Evolutionary conservation across 2,329 filamentous ascomycete species (phyloP).

Genomic region (Cladosporium sp.): DNA sequence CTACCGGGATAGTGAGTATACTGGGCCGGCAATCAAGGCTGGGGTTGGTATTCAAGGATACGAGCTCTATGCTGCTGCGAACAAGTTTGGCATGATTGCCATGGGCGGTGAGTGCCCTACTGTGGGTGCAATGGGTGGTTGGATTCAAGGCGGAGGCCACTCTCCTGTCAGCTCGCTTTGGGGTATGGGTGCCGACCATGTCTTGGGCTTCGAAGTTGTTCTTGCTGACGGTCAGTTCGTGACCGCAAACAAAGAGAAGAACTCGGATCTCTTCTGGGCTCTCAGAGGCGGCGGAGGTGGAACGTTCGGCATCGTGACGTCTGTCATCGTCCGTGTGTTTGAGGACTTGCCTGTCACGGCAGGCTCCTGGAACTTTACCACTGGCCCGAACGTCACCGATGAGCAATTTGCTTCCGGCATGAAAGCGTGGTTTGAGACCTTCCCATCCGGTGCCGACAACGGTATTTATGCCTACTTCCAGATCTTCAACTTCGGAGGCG

Average conservation of each 20-base stretch:
- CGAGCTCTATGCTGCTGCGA: slow-evolving; percentile 12
- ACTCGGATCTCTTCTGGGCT: slow-evolving; percentile 26
- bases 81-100: neutral
- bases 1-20: slow-evolving; percentile 12
- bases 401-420: slow-evolving; percentile 22
- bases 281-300: slow-evolving; percentile 33
- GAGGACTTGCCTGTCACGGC: slow-evolving; percentile 14
- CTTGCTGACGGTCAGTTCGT: neutral
- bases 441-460: slow-evolving; percentile 16
- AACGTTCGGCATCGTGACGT: slow-evolving; percentile 25
- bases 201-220: slow-evolving; percentile 8
- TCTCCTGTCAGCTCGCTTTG: slow-evolving; percentile 11
- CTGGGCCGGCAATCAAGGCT: slow-evolving; percentile 16
- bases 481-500: slow-evolving; percentile 1
- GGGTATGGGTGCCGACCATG: slow-evolving; percentile 21
- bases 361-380: slow-evolving; percentile 11
- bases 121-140: slow-evolving; percentile 22
- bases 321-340: neutral
- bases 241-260: slow-evolving; percentile 8
- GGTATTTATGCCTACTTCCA: slow-evolving; percentile 13
- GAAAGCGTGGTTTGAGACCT: slow-evolving; percentile 21
- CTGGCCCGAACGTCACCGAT: slow-evolving; percentile 23
- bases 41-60: slow-evolving; percentile 16
- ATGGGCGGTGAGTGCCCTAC: slow-evolving; percentile 17
- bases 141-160: slow-evolving; percentile 20